Percentiles rank a stretch among this genome's conserved stretches.
Evolutionary conservation across 2,329 filamentous ascomycete species (phyloP).

Genomic region (Ophiosphaerella korrae): DNA sequence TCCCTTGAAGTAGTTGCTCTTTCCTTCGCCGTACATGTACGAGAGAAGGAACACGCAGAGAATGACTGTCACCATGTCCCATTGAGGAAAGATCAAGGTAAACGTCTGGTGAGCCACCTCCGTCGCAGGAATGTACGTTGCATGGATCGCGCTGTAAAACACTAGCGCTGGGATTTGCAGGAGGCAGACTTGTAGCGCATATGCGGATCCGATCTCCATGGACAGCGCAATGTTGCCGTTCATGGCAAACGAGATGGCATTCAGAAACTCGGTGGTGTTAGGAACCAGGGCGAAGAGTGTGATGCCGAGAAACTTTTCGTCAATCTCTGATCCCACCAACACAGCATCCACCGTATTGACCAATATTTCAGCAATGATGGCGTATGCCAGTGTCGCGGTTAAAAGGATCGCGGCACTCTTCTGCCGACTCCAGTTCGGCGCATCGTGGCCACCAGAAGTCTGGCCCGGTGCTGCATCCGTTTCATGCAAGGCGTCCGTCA

Average conservation of each 20-base stretch:
- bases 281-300: slow-evolving; percentile 96
- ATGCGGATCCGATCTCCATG: slow-evolving; percentile 98
- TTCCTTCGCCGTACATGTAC: slow-evolving; percentile 97
- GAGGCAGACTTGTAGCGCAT: slow-evolving; percentile 93
- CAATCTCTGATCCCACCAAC: slow-evolving; percentile 83
- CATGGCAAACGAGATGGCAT: slow-evolving; percentile 99
- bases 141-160: slow-evolving; percentile 82
- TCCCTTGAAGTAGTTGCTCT: slow-evolving; percentile 99
- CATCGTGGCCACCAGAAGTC: slow-evolving; percentile 75
- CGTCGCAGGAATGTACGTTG: slow-evolving; percentile 58
- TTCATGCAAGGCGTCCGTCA: slow-evolving; percentile 55
- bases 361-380: slow-evolving; percentile 95
- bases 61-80: slow-evolving; percentile 98
- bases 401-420: slow-evolving; percentile 92
- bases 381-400: slow-evolving; percentile 87
- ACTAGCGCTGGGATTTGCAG: slow-evolving; percentile 93
- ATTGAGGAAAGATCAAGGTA: slow-evolving; percentile 92
- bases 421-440: slow-evolving; percentile 94
- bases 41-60: slow-evolving; percentile 94
- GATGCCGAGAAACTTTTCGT: slow-evolving; percentile 97
- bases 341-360: slow-evolving; percentile 98
- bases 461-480: slow-evolving; percentile 51
- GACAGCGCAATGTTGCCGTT: slow-evolving; percentile 98
- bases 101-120: slow-evolving; percentile 70
- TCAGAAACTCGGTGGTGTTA: slow-evolving; percentile 98